A percentile compares a stretch with the other conserved stretches of the same genome.
Conservation (phyloP, 2,329 filamentous ascomycete genomes). For the Fusarium sp. region DNA sequence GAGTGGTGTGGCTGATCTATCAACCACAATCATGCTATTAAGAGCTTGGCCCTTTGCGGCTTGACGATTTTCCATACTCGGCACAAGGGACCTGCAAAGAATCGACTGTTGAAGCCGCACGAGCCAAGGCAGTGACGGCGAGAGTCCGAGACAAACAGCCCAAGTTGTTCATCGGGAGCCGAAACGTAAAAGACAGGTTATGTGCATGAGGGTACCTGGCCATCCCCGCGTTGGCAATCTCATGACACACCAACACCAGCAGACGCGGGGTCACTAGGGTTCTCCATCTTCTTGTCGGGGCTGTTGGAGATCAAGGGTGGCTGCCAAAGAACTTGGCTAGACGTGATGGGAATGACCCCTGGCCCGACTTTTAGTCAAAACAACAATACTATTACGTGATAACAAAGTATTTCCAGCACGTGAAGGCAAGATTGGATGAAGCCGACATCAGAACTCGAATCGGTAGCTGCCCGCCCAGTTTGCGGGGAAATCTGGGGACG, state of each 20-base stretch:
- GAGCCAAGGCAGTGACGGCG: slow-evolving; percentile 23
- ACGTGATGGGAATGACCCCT: slow-evolving; percentile 27
- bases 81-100: slow-evolving; percentile 7
- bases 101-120: slow-evolving; percentile 29
- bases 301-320: slow-evolving; percentile 41
- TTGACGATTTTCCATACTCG: slow-evolving; percentile 15
- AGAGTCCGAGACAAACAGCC: slow-evolving; percentile 25
- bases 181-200: slow-evolving; percentile 14
- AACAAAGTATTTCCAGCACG: slow-evolving; percentile 34
- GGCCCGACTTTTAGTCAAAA: slow-evolving; percentile 44
- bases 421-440: slow-evolving; percentile 37
- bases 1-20: slow-evolving; percentile 34
- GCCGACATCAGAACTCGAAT: slow-evolving; percentile 22
- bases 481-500: slow-evolving; percentile 47
- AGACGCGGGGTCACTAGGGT: slow-evolving; percentile 41
- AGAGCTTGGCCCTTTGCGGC: slow-evolving; percentile 26
- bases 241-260: slow-evolving; percentile 39
- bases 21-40: slow-evolving; percentile 18
- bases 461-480: slow-evolving; percentile 30
- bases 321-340: slow-evolving; percentile 31
- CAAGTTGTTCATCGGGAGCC: slow-evolving; percentile 25
- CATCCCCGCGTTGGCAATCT: slow-evolving; percentile 34
- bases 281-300: slow-evolving; percentile 38
- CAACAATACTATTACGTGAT: slow-evolving; percentile 45
- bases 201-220: slow-evolving; percentile 9